phyloP scores from a whole-genome alignment of 345 rosid species.

The Cardamine resedifolia region DNA sequence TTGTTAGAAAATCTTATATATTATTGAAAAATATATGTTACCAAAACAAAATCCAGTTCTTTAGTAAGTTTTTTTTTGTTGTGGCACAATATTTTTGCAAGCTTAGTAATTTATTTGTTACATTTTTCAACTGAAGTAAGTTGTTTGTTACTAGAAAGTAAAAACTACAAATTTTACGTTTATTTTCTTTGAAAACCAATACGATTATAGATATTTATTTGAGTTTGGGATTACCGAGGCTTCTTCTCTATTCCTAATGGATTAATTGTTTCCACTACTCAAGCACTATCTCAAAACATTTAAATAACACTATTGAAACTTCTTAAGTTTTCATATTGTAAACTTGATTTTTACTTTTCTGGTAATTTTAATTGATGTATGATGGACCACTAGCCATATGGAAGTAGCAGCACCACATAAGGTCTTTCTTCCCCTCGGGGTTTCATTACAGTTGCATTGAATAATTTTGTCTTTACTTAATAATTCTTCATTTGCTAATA shows the following conservation, averaged over 20 bases:
- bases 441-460: conserved; percentile 35
- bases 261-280: conserved; percentile 31
- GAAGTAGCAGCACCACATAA: conserved; percentile 31
- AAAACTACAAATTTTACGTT: no score
- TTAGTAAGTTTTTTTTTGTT: no score
- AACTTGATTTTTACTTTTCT: not conserved
- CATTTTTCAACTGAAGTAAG: no score
- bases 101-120: no score
- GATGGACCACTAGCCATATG: conserved; percentile 40
- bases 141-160: no score
- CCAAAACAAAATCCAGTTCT: no score
- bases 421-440: conserved; percentile 26
- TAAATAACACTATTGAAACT: not conserved
- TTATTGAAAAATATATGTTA: no score
- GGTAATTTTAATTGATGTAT: not conserved
- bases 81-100: no score
- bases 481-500: conserved; percentile 13
- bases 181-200: no score
- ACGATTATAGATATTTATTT: not conserved
- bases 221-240: conserved; percentile 25
- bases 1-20: no score
- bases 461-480: conserved; percentile 36
- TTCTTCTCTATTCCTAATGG: conserved; percentile 9
- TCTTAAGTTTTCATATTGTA: not conserved
- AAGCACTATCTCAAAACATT: conserved; percentile 25